Conservation (phyloP, 2,329 filamentous ascomycete species). For the Phyllosticta capitalensis region DNA sequence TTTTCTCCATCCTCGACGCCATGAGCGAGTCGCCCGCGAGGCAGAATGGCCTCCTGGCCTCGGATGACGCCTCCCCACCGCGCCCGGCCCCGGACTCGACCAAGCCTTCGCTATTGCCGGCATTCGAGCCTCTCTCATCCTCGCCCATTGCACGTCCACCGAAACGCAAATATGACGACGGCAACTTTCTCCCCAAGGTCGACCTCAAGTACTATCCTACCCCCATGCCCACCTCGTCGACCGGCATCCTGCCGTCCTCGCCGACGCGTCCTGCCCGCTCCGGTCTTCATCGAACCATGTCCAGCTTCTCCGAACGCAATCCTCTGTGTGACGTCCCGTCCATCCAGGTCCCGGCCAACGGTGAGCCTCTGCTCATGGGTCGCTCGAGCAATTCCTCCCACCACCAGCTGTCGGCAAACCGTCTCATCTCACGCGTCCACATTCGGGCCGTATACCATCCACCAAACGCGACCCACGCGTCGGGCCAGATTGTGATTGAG, state of each 20-base stretch:
- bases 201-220: constrained; percentile 72
- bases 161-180: constrained; percentile 55
- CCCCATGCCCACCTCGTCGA: constrained; percentile 86
- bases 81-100: constrained; percentile 35
- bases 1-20: constrained; percentile 13
- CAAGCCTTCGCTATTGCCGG: constrained; percentile 61
- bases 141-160: constrained; percentile 60
- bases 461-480: constrained; percentile 55
- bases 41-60: constrained; percentile 19
- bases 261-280: constrained; percentile 46
- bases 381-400: constrained; percentile 92
- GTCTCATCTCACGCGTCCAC: constrained; percentile 86
- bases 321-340: constrained; percentile 78
- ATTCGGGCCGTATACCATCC: constrained; percentile 78
- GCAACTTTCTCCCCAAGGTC: constrained; percentile 36
- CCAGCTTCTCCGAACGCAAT: constrained; percentile 63
- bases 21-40: constrained; percentile 26
- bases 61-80: constrained; percentile 18
- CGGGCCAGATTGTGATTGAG: constrained; percentile 74
- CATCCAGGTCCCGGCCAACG: constrained; percentile 69
- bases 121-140: constrained; percentile 72
- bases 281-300: constrained; percentile 50
- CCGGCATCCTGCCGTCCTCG: constrained; percentile 80
- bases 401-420: constrained; percentile 85
- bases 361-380: constrained; percentile 77